Base-by-base conservation (phyloP, 1,284 basidiomycete genomes). In the Abortiporus biennis region DNA sequence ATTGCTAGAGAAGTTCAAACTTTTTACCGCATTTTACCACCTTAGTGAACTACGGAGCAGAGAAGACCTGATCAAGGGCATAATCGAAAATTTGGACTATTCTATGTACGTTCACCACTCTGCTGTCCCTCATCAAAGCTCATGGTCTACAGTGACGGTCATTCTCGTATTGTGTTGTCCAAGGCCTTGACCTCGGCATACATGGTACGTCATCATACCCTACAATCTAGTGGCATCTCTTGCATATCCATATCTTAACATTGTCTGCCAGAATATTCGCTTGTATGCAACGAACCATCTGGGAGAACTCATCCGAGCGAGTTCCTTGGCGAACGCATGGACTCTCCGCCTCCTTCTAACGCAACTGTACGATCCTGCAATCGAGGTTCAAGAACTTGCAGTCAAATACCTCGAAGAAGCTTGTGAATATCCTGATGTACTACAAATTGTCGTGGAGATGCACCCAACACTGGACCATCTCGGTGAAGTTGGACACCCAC, bases 21-120 rank as follows among this genome's bases (percentile, higher is more conserved):
- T 97, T 30, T 99, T 97, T 61, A 96, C 94, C 0, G 85, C 89
- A 0, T 90, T 99, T 58, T 97, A 99, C 56, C 91, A 93, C 54
- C 66, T 99, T 22, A 92, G 86, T 58, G 94, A 98, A 58, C 70
- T 97, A 38, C 74, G 85, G 24, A 88, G 86, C 59, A 74, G 96
- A 27, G 93, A 97, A 56, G 94, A 98, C 56, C 72, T 99, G 30
- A 87, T 94, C 48, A 88, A 85, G 54, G 84, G 83, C 8, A 90
- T 97, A 49, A 86, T 98, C 39, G 89, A 93, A 55, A 90, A 92
- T 53, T 71, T 98, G 34, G 92, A 98, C 64, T 95, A 94, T 56
- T 77, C 78, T 60, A 79, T 85, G 92, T 93, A 52, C 48, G 41
- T 25, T 32, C 20, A 23, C 6, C 34, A 23, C n/a, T 36, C 23